Evolutionary conservation across 108 stramenopile species (phyloP).

Genomic region (Ochromonas danica): DNA sequence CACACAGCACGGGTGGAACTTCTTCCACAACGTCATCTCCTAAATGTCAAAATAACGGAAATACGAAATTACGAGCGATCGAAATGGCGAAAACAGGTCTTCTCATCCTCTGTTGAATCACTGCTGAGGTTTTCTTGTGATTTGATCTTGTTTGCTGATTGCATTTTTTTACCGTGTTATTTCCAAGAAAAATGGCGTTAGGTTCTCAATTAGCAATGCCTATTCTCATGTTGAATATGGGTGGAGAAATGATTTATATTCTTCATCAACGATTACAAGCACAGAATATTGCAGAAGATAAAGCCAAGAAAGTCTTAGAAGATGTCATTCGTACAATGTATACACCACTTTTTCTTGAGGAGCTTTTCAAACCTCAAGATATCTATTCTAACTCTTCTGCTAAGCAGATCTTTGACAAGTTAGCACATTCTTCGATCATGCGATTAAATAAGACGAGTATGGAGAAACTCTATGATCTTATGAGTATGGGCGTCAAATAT

Average conservation of each 20-base stretch:
- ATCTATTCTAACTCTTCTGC: constrained; percentile 47
- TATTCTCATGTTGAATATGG: constrained; percentile 60
- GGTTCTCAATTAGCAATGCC: constrained; percentile 52
- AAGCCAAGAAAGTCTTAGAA: constrained; percentile 50
- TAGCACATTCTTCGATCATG: constrained; percentile 67
- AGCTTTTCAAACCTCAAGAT: constrained; percentile 63
- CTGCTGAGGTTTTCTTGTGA: too few relatives aligned
- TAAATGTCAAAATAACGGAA: too few relatives aligned
- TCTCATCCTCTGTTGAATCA: too few relatives aligned
- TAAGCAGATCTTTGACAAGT: constrained; percentile 54
- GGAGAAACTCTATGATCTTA: constrained; percentile 66
- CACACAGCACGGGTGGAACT: too few relatives aligned
- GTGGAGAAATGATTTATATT: constrained; percentile 67
- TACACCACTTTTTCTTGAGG: constrained; percentile 47
- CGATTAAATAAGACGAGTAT: constrained; percentile 60
- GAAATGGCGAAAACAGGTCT: too few relatives aligned
- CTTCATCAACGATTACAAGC: constrained; percentile 59
- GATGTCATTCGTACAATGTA: constrained; percentile 65
- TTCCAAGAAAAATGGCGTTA: too few relatives aligned
- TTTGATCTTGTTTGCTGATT: too few relatives aligned
- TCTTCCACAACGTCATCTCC: too few relatives aligned
- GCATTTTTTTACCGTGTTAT: too few relatives aligned
- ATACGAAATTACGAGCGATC: too few relatives aligned
- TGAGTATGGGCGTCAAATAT: constrained; percentile 67
- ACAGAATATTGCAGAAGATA: constrained; percentile 51